phyloP scores from a whole-genome alignment of 2,329 filamentous ascomycete species.

The Lecanoromycetidae sp. region DNA sequence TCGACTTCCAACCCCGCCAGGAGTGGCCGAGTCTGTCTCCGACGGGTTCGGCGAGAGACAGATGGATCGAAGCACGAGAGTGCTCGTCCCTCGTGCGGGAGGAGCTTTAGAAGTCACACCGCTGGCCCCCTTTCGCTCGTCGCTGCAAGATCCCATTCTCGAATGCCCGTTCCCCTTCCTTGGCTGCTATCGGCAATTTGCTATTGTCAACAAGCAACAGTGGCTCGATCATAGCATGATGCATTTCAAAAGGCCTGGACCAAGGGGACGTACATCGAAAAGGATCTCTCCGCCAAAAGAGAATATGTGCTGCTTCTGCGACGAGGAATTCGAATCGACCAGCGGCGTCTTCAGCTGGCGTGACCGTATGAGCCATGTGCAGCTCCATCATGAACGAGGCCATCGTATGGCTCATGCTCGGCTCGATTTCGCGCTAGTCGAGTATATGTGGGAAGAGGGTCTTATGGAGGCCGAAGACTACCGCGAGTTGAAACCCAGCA shows the following conservation, averaged over 20 bases:
- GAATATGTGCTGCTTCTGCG: conserved; percentile 15
- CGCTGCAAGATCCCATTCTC: background rate
- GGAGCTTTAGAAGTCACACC: conserved; percentile 5
- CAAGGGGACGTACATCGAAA: background rate
- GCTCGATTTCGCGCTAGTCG: conserved; percentile 13
- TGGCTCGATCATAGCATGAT: conserved; percentile 14
- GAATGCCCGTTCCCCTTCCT: background rate
- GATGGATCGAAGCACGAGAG: background rate
- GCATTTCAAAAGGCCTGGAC: conserved; percentile 3
- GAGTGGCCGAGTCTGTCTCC: background rate
- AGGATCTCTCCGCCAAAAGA: conserved; percentile 6
- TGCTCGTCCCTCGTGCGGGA: conserved; percentile 1
- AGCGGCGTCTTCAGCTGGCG: conserved; percentile 8
- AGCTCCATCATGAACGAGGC: conserved; percentile 13
- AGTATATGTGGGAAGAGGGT: conserved; percentile 11
- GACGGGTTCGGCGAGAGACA: conserved; percentile 5
- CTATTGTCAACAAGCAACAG: background rate
- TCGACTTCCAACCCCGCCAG: no score
- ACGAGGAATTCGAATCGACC: background rate
- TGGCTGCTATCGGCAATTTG: background rate
- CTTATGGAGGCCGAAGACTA: conserved; percentile 9
- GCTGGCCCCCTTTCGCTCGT: background rate
- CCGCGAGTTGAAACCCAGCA: conserved; percentile 9
- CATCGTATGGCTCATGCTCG: conserved; percentile 10
- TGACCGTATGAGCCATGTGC: conserved; percentile 15